phyloP scores from a whole-genome alignment of 352 stramenopile genomes.

The Phytopythium delawarense region DNA sequence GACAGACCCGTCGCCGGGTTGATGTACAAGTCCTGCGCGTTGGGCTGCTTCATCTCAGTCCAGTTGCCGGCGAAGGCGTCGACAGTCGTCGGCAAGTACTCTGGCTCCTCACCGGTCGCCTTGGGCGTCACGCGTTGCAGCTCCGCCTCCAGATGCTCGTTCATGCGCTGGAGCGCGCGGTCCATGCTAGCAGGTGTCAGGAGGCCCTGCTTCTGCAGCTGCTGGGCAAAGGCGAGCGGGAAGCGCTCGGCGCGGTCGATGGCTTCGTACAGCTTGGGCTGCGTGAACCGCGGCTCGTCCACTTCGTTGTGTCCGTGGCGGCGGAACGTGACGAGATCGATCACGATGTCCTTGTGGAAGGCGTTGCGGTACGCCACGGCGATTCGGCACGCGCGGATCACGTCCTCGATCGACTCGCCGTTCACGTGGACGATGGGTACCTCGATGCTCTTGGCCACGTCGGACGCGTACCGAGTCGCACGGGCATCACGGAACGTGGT shows the following conservation, averaged over 20 bases:
- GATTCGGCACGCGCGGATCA: conserved; percentile 70
- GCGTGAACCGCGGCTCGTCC: conserved; percentile 86
- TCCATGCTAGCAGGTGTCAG: conserved; percentile 52
- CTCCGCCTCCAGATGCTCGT: conserved; percentile 64
- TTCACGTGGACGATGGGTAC: conserved; percentile 88
- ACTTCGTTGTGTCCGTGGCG: conserved; percentile 90
- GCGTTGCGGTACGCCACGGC: conserved; percentile 78
- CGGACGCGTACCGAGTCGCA: conserved; percentile 80
- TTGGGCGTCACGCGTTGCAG: conserved; percentile 36
- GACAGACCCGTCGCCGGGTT: conserved; percentile 51
- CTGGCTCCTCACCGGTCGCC: conserved; percentile 13
- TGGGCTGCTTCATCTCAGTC: conserved; percentile 46
- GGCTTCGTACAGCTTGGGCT: conserved; percentile 84
- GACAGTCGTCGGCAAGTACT: conserved; percentile 57
- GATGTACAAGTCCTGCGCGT: conserved; percentile 43
- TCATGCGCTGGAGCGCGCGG: conserved; percentile 51
- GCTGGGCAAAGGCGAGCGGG: conserved; percentile 61
- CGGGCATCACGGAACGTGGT: conserved; percentile 77
- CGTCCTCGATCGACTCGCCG: conserved; percentile 70
- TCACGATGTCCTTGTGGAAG: conserved; percentile 85
- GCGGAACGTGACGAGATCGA: conserved; percentile 82
- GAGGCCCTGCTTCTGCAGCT: conserved; percentile 54
- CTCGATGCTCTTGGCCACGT: conserved; percentile 82
- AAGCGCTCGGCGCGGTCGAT: conserved; percentile 65
- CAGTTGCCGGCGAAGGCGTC: conserved; percentile 80